Percentiles rank a stretch among this genome's conserved stretches.
These are phyloP conservation scores for Pseudocercospora ulei DNA, from an alignment of 2,329 filamentous ascomycete species.

Conservation along the genomic window DNA sequence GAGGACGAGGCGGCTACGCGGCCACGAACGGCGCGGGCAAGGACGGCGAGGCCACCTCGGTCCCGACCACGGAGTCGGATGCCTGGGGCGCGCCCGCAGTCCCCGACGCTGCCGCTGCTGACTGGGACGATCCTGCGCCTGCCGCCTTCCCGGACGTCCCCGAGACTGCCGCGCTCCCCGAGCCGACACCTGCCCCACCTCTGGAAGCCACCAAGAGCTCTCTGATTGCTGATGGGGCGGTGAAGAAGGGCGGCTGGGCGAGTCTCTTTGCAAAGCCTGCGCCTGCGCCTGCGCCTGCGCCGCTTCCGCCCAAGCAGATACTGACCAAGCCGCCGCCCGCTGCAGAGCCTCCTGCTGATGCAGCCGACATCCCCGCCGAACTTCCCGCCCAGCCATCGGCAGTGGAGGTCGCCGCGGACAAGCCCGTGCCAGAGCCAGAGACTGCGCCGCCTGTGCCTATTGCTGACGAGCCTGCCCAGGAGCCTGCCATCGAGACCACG, in stretches of 20 bases:
- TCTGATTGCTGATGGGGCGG: constrained; percentile 31
- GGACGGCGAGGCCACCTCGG: constrained; percentile 45
- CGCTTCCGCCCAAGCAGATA: constrained; percentile 32
- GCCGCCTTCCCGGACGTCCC: constrained; percentile 19
- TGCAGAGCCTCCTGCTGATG: constrained; percentile 31
- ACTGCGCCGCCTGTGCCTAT: constrained; percentile 19
- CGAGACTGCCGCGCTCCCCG: constrained; percentile 31
- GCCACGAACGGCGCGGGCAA: constrained; percentile 54
- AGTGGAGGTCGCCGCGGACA: constrained; percentile 26
- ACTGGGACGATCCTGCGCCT: constrained; percentile 23
- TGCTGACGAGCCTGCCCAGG: constrained; percentile 31
- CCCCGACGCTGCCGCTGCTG: constrained; percentile 21
- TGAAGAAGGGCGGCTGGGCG: constrained; percentile 48
- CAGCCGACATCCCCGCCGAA: constrained; percentile 25
- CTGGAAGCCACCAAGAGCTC: constrained; percentile 33
- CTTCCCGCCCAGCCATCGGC: constrained; percentile 18
- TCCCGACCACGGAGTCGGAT: constrained; percentile 60
- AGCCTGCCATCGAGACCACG: constrained; percentile 26
- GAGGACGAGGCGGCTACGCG: constrained; percentile 53
- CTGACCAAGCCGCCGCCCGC: constrained; percentile 22
- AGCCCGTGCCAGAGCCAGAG: constrained; percentile 16
- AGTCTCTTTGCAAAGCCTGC: constrained; percentile 45
- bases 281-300: constrained; percentile 42
- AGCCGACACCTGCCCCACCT: constrained; percentile 28
- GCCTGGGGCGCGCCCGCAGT: constrained; percentile 50